These are phyloP conservation scores for Coleophoma cylindrospora DNA, from an alignment of 2,329 filamentous ascomycete species.

Conservation along the genomic window DNA sequence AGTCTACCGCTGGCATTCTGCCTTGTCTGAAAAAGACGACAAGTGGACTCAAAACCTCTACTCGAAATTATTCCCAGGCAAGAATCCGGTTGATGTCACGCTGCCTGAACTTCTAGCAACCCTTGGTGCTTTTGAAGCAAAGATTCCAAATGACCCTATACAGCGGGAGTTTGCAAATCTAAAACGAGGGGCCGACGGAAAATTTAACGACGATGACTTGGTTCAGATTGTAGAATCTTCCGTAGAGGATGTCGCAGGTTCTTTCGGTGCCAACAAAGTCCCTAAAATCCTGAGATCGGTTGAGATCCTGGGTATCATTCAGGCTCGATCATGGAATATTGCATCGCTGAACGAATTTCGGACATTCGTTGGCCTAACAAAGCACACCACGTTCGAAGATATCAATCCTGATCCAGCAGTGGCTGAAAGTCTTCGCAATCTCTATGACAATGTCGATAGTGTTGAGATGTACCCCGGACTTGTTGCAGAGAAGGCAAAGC, in stretches of 20 bases:
- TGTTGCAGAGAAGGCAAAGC: constrained; percentile 54
- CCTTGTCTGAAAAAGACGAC: constrained; percentile 71
- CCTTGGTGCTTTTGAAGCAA: constrained; percentile 56
- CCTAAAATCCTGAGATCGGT: constrained; percentile 69
- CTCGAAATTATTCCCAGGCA: constrained; percentile 51
- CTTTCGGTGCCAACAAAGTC: constrained; percentile 69
- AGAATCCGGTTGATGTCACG: constrained; percentile 42
- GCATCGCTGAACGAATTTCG: constrained; percentile 77
- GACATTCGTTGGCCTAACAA: constrained; percentile 73
- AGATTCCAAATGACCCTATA: constrained; percentile 59
- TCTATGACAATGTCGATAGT: constrained; percentile 55
- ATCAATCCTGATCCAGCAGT: constrained; percentile 75
- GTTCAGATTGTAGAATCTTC: constrained; percentile 62
- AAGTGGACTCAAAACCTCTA: constrained; percentile 74
- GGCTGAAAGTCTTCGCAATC: constrained; percentile 55
- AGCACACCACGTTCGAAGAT: constrained; percentile 73
- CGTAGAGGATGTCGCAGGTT: constrained; percentile 71
- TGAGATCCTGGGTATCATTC: constrained; percentile 76
- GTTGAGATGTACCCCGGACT: constrained; percentile 68
- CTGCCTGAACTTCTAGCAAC: constrained; percentile 56
- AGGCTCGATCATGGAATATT: constrained; percentile 71
- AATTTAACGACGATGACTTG: constrained; percentile 71
- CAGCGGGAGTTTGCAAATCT: constrained; percentile 66
- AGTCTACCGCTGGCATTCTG: constrained; percentile 80
- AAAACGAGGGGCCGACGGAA: constrained; percentile 59